phyloP scores from a whole-genome alignment of 345 rosid species.

The Salix suchowensis region DNA sequence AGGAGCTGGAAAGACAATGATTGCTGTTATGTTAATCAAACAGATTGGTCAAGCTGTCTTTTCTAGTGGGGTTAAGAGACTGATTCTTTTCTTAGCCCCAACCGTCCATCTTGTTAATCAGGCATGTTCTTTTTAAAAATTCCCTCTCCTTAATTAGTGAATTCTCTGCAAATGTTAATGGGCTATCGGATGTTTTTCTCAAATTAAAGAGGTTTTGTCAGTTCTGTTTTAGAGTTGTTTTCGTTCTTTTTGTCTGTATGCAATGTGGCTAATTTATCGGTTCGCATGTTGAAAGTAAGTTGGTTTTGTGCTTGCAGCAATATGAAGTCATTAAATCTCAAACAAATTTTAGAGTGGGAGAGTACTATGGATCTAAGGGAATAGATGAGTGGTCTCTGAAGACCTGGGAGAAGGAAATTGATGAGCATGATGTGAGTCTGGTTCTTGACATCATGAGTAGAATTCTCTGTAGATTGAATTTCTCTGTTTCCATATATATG shows the following conservation, averaged over 20 bases:
- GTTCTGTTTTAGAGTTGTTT: background rate
- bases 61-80: conserved; percentile 36
- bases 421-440: conserved; percentile 54
- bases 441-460: background rate
- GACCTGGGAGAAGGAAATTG: conserved; percentile 67
- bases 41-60: conserved; percentile 33
- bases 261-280: conserved; percentile 2
- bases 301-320: conserved; percentile 52
- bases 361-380: conserved; percentile 74
- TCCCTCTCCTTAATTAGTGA: background rate
- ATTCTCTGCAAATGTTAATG: background rate
- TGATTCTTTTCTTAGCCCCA: conserved; percentile 72
- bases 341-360: conserved; percentile 49
- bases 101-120: conserved; percentile 74
- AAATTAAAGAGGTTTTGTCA: background rate
- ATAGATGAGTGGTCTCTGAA: conserved; percentile 58
- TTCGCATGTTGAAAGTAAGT: background rate
- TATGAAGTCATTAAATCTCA: conserved; percentile 43
- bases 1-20: conserved; percentile 65
- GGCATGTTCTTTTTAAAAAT: conserved; percentile 30
- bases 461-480: background rate
- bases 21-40: conserved; percentile 59
- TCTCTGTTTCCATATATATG: background rate
- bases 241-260: background rate
- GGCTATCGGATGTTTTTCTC: background rate